Conservation (phyloP, 2,329 filamentous ascomycete species). For the Alternaria gansuensis region DNA sequence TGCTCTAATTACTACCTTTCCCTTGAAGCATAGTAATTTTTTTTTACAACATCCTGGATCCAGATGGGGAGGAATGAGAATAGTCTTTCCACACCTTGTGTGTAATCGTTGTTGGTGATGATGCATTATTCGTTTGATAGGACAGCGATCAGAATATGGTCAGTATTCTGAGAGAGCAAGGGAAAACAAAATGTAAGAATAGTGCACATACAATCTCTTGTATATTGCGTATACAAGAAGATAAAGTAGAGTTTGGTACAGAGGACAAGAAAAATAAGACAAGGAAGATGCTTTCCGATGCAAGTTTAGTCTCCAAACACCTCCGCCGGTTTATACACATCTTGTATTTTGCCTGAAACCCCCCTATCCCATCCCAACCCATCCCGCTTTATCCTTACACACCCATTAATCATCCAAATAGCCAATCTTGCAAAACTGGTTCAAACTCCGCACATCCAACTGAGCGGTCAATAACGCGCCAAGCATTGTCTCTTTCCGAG, state of each 20-base stretch:
- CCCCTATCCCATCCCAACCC: slow-evolving; percentile 3
- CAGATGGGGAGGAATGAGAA: neutral
- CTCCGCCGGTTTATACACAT: slow-evolving; percentile 11
- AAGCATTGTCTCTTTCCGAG: slow-evolving; percentile 57
- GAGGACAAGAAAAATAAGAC: neutral
- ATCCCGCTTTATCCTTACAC: neutral
- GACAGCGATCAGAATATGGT: too few species aligned
- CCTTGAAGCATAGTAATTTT: slow-evolving; percentile 1
- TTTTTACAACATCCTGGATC: slow-evolving; percentile 1
- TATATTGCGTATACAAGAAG: slow-evolving; percentile 8
- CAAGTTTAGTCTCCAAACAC: slow-evolving; percentile 6
- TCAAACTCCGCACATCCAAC: slow-evolving; percentile 56
- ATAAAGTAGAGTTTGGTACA: slow-evolving; percentile 3
- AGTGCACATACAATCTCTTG: slow-evolving; percentile 1
- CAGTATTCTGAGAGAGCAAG: neutral
- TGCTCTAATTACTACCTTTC: neutral
- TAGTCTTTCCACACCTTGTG: neutral
- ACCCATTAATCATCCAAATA: slow-evolving; percentile 44
- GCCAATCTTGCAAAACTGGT: slow-evolving; percentile 53
- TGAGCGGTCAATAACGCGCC: slow-evolving; percentile 57
- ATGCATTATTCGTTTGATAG: too few species aligned
- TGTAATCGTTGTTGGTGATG: neutral
- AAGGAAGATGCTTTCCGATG: slow-evolving; percentile 1
- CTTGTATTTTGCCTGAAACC: slow-evolving; percentile 5
- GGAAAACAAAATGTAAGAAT: neutral